These are phyloP conservation scores for Ulvella scutata DNA, from an alignment of 139 green algal species.

Conservation along the genomic window DNA sequence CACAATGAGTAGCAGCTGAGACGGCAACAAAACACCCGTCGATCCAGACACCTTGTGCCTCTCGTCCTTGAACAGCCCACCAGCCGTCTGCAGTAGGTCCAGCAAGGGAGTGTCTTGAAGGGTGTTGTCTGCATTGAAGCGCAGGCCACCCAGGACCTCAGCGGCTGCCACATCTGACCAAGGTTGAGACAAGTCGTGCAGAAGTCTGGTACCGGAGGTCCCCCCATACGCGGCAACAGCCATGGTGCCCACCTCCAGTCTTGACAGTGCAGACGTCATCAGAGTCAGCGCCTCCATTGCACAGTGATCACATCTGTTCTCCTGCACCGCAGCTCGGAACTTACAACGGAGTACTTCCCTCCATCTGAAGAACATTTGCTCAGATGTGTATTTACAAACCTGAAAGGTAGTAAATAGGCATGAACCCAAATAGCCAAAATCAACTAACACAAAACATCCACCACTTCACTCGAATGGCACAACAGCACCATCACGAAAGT, in stretches of 20 bases:
- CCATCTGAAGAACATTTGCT: too few relatives aligned
- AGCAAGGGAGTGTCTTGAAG: slow-evolving; percentile 81
- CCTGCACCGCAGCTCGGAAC: slow-evolving; percentile 10
- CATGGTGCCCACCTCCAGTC: slow-evolving; percentile 83
- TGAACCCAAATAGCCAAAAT: too few relatives aligned
- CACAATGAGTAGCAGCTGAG: slow-evolving; percentile 91
- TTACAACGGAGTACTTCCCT: too few relatives aligned
- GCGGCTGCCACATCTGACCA: slow-evolving; percentile 74
- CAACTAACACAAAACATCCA: too few relatives aligned
- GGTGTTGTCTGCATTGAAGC: slow-evolving; percentile 87
- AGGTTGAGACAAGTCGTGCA: slow-evolving; percentile 71
- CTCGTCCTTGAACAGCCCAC: slow-evolving; percentile 52
- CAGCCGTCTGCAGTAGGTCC: slow-evolving; percentile 59
- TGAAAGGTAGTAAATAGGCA: too few relatives aligned
- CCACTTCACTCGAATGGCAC: too few relatives aligned
- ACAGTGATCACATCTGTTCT: slow-evolving; percentile 70
- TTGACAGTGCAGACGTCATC: slow-evolving; percentile 68
- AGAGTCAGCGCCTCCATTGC: slow-evolving; percentile 80
- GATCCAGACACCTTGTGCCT: slow-evolving; percentile 10
- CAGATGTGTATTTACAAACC: too few relatives aligned
- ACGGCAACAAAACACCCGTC: not conserved
- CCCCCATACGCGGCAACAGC: slow-evolving; percentile 85
- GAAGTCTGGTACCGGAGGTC: slow-evolving; percentile 31
- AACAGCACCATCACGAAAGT: too few relatives aligned
- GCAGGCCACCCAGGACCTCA: slow-evolving; percentile 41